These are phyloP conservation scores for Dysphania ambrosioides DNA, from an alignment of 148 eudicot species.

Conservation along the genomic window DNA sequence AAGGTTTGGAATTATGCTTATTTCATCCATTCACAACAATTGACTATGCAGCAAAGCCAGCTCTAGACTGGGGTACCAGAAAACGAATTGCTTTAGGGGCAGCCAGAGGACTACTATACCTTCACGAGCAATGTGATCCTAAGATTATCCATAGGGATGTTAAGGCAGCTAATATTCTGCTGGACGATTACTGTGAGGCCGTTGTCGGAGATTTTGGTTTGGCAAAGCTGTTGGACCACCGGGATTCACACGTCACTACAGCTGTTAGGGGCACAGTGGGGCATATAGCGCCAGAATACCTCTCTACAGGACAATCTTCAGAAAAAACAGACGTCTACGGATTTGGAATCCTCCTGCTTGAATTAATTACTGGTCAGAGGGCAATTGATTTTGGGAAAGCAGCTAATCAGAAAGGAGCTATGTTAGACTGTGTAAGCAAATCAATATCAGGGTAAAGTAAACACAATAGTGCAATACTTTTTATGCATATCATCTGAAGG, in stretches of 20 bases:
- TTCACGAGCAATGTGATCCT: slow-evolving; percentile 98
- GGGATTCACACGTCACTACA: slow-evolving; percentile 30
- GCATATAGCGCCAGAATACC: slow-evolving; percentile 22
- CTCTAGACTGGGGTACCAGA: slow-evolving; percentile 83
- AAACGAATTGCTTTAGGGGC: slow-evolving; percentile 89
- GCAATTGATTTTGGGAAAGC: slow-evolving; percentile 29
- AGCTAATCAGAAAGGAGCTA: slow-evolving; percentile 26
- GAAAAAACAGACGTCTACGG: slow-evolving; percentile 32
- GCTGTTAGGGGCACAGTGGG: slow-evolving; percentile 29
- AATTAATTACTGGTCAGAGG: slow-evolving; percentile 28
- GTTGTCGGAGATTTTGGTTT: slow-evolving; percentile 45
- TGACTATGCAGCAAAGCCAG: slow-evolving; percentile 63
- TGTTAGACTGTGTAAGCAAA: slow-evolving; percentile 26
- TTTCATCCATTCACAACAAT: slow-evolving; percentile 5
- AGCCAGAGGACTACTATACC: slow-evolving; percentile 80
- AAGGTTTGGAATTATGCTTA: background rate
- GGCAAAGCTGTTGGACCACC: slow-evolving; percentile 24
- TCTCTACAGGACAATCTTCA: slow-evolving; percentile 31
- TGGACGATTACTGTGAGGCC: slow-evolving; percentile 83
- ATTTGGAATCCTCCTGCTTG: slow-evolving; percentile 26
- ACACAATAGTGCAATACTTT: background rate
- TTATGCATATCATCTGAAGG: background rate
- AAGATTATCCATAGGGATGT: slow-evolving; percentile 97
- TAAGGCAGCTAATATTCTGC: slow-evolving; percentile 92
- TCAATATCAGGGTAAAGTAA: background rate